A percentile compares a stretch with the other conserved stretches of the same genome.
phyloP scores from a whole-genome alignment of 2,329 filamentous ascomycete species.

The Saccharata proteae region DNA sequence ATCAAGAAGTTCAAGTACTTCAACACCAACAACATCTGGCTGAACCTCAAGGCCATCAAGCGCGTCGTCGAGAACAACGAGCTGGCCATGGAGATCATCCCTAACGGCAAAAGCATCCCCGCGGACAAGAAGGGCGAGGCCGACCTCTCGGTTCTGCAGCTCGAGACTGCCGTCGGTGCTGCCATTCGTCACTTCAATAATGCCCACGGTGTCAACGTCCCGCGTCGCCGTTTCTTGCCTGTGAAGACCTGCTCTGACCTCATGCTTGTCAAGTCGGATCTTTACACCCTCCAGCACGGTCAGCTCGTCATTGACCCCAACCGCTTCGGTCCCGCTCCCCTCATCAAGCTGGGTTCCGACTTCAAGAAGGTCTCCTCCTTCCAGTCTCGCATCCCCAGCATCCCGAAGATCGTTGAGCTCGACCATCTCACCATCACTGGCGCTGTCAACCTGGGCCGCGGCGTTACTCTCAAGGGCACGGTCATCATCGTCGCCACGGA shows the following conservation, averaged over 20 bases:
- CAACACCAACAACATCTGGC: conserved; percentile 99
- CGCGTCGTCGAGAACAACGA: conserved; percentile 97
- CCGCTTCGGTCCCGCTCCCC: conserved; percentile 88
- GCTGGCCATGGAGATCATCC: conserved; percentile 98
- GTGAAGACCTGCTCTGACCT: conserved; percentile 99
- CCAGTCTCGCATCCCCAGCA: conserved; percentile 75
- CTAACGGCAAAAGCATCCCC: conserved; percentile 96
- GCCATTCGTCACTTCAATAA: conserved; percentile 98
- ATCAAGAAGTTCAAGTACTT: conserved; percentile 99
- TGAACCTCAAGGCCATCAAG: conserved; percentile 96
- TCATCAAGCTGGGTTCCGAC: conserved; percentile 97
- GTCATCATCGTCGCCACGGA: conserved; percentile 98
- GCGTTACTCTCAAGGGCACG: conserved; percentile 92
- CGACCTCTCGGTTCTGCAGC: conserved; percentile 92
- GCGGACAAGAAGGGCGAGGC: conserved; percentile 99
- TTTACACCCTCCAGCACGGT: conserved; percentile 97
- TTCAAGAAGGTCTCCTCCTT: conserved; percentile 99
- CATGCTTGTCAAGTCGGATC: conserved; percentile 98
- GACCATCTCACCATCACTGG: conserved; percentile 96
- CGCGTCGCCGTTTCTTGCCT: conserved; percentile 92
- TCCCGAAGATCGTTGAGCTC: conserved; percentile 82
- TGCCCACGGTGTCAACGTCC: conserved; percentile 97
- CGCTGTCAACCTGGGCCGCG: conserved; percentile 89
- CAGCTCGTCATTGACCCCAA: conserved; percentile 94
- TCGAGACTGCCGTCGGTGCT: conserved; percentile 96